A percentile compares a stretch with the other conserved stretches of the same genome.
phyloP scores from a whole-genome alignment of 2,329 filamentous ascomycete genomes.

The Mycosphaerella arachidis region DNA sequence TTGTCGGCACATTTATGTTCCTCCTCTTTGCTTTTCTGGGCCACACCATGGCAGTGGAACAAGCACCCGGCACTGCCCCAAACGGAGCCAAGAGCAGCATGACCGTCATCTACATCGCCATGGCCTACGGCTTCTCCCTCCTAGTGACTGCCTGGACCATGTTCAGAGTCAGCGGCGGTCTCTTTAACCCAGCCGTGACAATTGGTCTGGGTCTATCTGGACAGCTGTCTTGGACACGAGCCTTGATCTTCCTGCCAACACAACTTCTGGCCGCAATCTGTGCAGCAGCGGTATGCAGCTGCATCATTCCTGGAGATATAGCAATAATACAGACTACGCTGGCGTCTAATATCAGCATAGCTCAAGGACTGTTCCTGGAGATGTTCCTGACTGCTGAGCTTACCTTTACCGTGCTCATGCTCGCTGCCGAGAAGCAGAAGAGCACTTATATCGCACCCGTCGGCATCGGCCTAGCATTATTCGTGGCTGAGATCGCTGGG shows the following conservation, averaged over 20 bases:
- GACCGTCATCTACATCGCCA: constrained; percentile 30
- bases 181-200: constrained; percentile 32
- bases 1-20: constrained; percentile 11
- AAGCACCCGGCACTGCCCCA: constrained; percentile 34
- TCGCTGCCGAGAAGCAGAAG: constrained; percentile 35
- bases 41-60: constrained; percentile 7
- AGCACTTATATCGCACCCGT: constrained; percentile 29
- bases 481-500: constrained; percentile 23
- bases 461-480: constrained; percentile 26
- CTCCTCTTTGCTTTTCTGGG: constrained; percentile 9
- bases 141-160: constrained; percentile 38
- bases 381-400: constrained; percentile 33
- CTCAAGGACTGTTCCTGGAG: constrained; percentile 33
- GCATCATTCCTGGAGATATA: constrained; percentile 31
- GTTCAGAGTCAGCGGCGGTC: constrained; percentile 30
- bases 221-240: constrained; percentile 24
- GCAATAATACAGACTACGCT: constrained; percentile 28
- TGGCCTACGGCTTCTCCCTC: constrained; percentile 36
- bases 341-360: constrained; percentile 23
- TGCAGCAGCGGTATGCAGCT: constrained; percentile 29
- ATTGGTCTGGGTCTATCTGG: constrained; percentile 29
- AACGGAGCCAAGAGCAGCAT: constrained; percentile 37
- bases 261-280: constrained; percentile 31
- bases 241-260: constrained; percentile 24
- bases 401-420: constrained; percentile 33